phyloP scores from a whole-genome alignment of 1,139 yeast genomes.

The Yamadazyma taylorii region DNA sequence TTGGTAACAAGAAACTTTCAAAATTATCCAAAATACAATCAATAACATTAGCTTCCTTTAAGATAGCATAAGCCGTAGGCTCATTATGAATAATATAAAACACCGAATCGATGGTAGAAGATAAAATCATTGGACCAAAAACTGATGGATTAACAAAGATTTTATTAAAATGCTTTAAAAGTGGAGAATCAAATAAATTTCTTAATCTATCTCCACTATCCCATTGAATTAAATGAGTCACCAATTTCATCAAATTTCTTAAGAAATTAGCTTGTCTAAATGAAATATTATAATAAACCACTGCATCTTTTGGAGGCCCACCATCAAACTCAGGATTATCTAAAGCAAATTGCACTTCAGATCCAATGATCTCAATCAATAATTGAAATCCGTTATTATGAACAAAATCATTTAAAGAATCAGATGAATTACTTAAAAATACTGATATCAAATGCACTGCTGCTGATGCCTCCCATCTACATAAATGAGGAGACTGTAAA shows the following conservation, averaged over 20 bases:
- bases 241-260: constrained; percentile 58
- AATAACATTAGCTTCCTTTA: constrained; percentile 76
- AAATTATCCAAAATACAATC: constrained; percentile 63
- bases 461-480: constrained; percentile 61
- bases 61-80: constrained; percentile 83
- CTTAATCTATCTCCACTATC: constrained; percentile 85
- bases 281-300: constrained; percentile 59
- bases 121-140: constrained; percentile 72
- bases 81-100: constrained; percentile 82
- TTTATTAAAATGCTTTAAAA: constrained; percentile 59
- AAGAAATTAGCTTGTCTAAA: constrained; percentile 66
- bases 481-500: constrained; percentile 50
- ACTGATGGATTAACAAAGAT: constrained; percentile 56
- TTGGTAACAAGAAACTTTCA: constrained; percentile 51
- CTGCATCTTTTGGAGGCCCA: constrained; percentile 52
- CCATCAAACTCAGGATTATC: constrained; percentile 54
- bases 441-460: constrained; percentile 63
- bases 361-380: constrained; percentile 60
- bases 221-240: constrained; percentile 62
- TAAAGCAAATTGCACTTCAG: constrained; percentile 67
- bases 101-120: constrained; percentile 65
- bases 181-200: constrained; percentile 81
- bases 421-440: constrained; percentile 48
- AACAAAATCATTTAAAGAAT: constrained; percentile 59
- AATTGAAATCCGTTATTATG: constrained; percentile 64